Base-by-base conservation (phyloP, 306 rosid genomes). In the Erythrophleum fordii region DNA sequence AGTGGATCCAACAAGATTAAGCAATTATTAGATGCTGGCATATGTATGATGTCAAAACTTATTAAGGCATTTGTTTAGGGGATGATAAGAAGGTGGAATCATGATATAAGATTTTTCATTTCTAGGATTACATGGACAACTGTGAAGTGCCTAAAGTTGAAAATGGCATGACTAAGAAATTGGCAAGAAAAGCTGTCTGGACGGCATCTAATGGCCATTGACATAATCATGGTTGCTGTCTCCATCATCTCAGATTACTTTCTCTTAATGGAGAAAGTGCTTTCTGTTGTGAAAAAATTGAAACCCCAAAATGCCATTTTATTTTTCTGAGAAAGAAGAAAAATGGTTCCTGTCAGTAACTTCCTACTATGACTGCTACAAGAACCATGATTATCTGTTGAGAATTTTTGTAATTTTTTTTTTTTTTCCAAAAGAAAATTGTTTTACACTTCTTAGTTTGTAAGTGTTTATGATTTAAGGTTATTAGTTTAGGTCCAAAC, bases 61-160 rank as follows among this genome's bases (percentile, higher is more conserved):
- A 74, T 22, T 78, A 59, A 67, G 72, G 52, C 37, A 69, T 46
- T 25, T 69, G 65, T 74, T 18, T 61, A 29, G 74, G 20, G 35
- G 14, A 58, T 71, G 78, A 58, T 70, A 60, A 78, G 11, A 71
- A 29, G 74, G 49, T 51, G 11, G 70, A 77, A 25, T 68, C 28
- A 46, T 44, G 53, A 70, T 29, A 37, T 68, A 28, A 77, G 75
- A 60, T 25, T 70, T 69, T 64, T 75, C 37, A 69, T 61, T 61
- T 56, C 73, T 44, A 49, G 53, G 70, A 76, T 82, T 61, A 69
- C 60, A 8, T 25, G 73, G 68, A 22, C 61, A 75, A 79, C 73
- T 75, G 73, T 62, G 75, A 71, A 80, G 72, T 83, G 76, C 86
- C 74, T 65, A 86, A 35, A 72, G 56, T 75, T 78, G 52, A 75